Conservation (phyloP, 2,329 filamentous ascomycete species). For the Cercospora nicotianae region DNA sequence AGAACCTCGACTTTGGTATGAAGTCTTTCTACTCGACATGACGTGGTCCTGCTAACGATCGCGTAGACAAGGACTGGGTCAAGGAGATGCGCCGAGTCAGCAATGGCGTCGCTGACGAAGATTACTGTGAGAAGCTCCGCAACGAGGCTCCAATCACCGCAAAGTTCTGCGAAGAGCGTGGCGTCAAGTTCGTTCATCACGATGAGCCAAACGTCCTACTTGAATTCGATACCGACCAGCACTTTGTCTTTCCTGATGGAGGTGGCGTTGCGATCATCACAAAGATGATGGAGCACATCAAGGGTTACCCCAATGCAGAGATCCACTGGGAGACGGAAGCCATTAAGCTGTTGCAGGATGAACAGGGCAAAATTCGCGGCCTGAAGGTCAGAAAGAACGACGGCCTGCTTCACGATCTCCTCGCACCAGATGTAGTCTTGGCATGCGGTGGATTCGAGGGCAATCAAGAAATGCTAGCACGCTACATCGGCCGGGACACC, state of each 20-base stretch:
- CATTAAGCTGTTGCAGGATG: constrained; percentile 38
- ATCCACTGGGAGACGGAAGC: constrained; percentile 45
- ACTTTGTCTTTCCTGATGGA: constrained; percentile 45
- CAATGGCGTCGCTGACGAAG: constrained; percentile 43
- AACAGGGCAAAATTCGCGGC: constrained; percentile 40
- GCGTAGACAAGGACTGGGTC: constrained; percentile 39
- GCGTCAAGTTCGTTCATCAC: constrained; percentile 42
- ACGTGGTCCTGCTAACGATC: neutral
- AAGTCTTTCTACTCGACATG: neutral
- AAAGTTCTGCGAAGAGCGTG: constrained; percentile 41
- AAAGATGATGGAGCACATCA: constrained; percentile 42
- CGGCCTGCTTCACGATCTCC: constrained; percentile 39
- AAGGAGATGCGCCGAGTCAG: constrained; percentile 41
- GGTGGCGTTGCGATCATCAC: constrained; percentile 44
- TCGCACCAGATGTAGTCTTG: constrained; percentile 41
- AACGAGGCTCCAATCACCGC: constrained; percentile 42
- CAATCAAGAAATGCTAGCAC: constrained; percentile 45
- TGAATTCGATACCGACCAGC: constrained; percentile 45
- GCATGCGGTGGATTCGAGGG: constrained; percentile 47
- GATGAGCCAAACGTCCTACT: constrained; percentile 45
- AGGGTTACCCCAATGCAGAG: constrained; percentile 38
- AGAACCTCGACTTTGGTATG: constrained; percentile 38
- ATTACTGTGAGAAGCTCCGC: constrained; percentile 45
- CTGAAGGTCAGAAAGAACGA: constrained; percentile 44
- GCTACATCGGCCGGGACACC: constrained; percentile 43